Base-by-base conservation (phyloP, 176 grass and related monocot species). In the Rhynchospora breviuscula region DNA sequence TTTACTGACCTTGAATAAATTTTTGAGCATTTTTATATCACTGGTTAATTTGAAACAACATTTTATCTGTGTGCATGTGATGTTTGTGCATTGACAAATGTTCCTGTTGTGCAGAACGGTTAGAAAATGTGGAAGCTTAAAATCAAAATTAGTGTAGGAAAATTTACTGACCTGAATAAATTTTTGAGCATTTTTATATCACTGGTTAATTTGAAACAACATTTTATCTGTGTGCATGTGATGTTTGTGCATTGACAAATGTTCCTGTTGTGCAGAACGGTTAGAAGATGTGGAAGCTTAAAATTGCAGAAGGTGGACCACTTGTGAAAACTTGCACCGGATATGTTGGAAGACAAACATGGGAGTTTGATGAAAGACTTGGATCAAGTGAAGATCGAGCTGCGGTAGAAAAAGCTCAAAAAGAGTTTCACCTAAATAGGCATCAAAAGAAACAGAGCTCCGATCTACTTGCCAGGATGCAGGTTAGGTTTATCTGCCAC, bases 81-180 rank as follows among this genome's bases (percentile, higher is more conserved):
- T 40, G 35, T 23, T 29, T 54, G 71, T 15, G 17, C 47, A 52
- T 54, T 56, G 13, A 31, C 48, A 77, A 67, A 63, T 7, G 2
- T 8, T 46, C 67, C 33, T 45, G 13, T 59, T 53, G 75, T 69
- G 15, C 8, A 67, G 53, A 61, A 17, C 54, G 47, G 29, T 17
- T 57, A 70, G 45, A 81, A 81, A 25, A 94, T 94, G 89, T 94
- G 92, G 92, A 91, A 67, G 70, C 92, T 94, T 47, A 91, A 92
- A 90, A 90, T 90, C n/a, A n/a, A n/a, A n/a, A n/a, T n/a, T n/a
- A n/a, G n/a, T n/a, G n/a, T n/a, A n/a, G n/a, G n/a, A n/a, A n/a
- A n/a, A n/a, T 40, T 40, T 40, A 40, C 35, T 40, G 35, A 2
- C 35, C 35, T 40, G 35, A 40, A 3, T 4, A 1, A 40, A 2